Percentiles rank a stretch among this genome's conserved stretches.
Evolutionary conservation across 2,329 filamentous ascomycete species (phyloP).

Genomic region (Fusarium algeriense): DNA sequence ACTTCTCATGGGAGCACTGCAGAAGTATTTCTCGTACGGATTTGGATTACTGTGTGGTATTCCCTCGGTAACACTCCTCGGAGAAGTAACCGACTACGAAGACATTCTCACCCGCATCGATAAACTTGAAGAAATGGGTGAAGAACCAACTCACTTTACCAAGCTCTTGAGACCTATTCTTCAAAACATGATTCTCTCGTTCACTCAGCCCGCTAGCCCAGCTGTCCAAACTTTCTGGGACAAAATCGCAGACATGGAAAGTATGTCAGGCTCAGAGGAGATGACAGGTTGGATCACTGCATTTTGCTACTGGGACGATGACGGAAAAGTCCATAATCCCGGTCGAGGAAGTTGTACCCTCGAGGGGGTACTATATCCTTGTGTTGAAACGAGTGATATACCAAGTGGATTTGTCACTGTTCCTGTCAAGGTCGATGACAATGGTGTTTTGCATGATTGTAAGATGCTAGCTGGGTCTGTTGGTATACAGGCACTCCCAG

Average conservation of each 20-base stretch:
- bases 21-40: not conserved
- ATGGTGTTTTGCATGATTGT: rapidly evolving
- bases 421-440: not conserved
- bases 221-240: not conserved
- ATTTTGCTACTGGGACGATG: not conserved
- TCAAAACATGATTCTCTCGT: not conserved
- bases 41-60: rapidly evolving
- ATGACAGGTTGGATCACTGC: not conserved
- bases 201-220: not conserved
- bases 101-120: not conserved
- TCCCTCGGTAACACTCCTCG: not conserved
- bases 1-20: not conserved
- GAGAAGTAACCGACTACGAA: not conserved
- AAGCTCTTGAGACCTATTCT: not conserved
- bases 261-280: rapidly evolving
- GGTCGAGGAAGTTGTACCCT: not conserved
- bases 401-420: not conserved
- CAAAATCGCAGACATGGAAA: rapidly evolving
- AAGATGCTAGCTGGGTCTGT: not conserved
- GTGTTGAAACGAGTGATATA: rapidly evolving
- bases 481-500: not conserved
- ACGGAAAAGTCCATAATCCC: rapidly evolving
- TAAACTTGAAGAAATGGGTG: not conserved
- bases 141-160: not conserved
- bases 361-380: not conserved